Conservation (phyloP, 495 filamentous ascomycete species). For the Neurospora tetrasperma region DNA sequence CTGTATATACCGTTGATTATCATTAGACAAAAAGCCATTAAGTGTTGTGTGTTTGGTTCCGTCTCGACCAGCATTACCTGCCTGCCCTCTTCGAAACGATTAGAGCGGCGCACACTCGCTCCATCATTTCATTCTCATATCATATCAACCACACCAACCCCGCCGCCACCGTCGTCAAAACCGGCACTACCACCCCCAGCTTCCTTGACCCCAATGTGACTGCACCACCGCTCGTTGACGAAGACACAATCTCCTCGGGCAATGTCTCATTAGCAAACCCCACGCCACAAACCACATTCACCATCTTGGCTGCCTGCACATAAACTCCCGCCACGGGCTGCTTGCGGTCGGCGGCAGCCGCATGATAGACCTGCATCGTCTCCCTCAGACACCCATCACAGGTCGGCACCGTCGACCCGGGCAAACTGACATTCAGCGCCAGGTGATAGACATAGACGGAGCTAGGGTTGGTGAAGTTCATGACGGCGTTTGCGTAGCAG, state of each 20-base stretch:
- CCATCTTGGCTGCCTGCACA: slow-evolving; percentile 47
- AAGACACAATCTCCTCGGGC: slow-evolving; percentile 25
- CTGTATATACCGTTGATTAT: background rate
- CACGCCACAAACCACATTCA: slow-evolving; percentile 56
- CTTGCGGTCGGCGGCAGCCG: slow-evolving; percentile 46
- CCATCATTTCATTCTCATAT: background rate
- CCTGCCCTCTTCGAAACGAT: too few relatives aligned
- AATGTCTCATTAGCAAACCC: slow-evolving; percentile 52
- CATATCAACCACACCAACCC: background rate
- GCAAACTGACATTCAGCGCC: slow-evolving; percentile 62
- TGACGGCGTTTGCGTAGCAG: slow-evolving; percentile 78
- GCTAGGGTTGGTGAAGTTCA: slow-evolving; percentile 54
- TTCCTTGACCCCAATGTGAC: background rate
- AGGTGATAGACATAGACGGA: slow-evolving; percentile 76
- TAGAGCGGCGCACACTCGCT: too few relatives aligned
- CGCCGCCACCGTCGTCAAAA: background rate
- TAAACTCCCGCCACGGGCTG: slow-evolving; percentile 53
- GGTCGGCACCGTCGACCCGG: slow-evolving; percentile 49
- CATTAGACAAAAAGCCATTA: background rate
- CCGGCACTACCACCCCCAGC: background rate
- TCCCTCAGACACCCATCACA: slow-evolving; percentile 59
- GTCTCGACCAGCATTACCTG: too few relatives aligned
- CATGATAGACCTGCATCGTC: slow-evolving; percentile 59
- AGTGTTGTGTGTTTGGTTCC: background rate
- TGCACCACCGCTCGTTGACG: background rate